phyloP scores from a whole-genome alignment of 2,329 filamentous ascomycete species.

The Arachnopeziza araneosa region DNA sequence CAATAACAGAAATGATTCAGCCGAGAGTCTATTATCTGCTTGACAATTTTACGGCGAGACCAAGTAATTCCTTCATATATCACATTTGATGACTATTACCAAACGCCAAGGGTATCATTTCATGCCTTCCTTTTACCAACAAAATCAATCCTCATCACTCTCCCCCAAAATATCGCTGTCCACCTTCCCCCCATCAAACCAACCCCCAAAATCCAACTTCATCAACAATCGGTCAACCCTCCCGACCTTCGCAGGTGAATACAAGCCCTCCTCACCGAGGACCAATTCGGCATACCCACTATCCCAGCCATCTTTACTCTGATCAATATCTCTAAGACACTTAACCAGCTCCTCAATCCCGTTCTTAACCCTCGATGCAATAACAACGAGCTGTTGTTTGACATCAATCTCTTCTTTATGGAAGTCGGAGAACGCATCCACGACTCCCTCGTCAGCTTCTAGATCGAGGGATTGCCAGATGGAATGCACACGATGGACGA shows the following conservation, averaged over 20 bases:
- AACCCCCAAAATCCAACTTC: slow-evolving; percentile 64
- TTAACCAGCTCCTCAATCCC: slow-evolving; percentile 58
- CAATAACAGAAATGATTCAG: too few species aligned
- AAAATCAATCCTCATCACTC: slow-evolving; percentile 21
- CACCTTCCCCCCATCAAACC: slow-evolving; percentile 26
- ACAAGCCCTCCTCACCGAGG: slow-evolving; percentile 44
- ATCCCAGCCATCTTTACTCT: slow-evolving; percentile 28
- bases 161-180: slow-evolving; percentile 11
- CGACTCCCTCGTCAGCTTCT: slow-evolving; percentile 74
- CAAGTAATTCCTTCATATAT: not conserved
- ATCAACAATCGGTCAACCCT: slow-evolving; percentile 82
- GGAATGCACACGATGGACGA: slow-evolving; percentile 67
- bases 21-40: too few species aligned
- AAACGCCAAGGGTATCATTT: not conserved
- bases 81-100: not conserved
- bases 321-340: slow-evolving; percentile 52
- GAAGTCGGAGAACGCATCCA: slow-evolving; percentile 68
- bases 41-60: too few species aligned
- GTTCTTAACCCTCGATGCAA: slow-evolving; percentile 58
- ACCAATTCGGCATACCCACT: slow-evolving; percentile 31
- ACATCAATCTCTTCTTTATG: slow-evolving; percentile 67
- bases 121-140: not conserved
- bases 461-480: slow-evolving; percentile 76
- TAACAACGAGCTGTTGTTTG: slow-evolving; percentile 55
- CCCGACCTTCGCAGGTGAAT: slow-evolving; percentile 66